Base-by-base conservation (phyloP, 1,139 yeast genomes). In the Citeromyces hawaiiensis region DNA sequence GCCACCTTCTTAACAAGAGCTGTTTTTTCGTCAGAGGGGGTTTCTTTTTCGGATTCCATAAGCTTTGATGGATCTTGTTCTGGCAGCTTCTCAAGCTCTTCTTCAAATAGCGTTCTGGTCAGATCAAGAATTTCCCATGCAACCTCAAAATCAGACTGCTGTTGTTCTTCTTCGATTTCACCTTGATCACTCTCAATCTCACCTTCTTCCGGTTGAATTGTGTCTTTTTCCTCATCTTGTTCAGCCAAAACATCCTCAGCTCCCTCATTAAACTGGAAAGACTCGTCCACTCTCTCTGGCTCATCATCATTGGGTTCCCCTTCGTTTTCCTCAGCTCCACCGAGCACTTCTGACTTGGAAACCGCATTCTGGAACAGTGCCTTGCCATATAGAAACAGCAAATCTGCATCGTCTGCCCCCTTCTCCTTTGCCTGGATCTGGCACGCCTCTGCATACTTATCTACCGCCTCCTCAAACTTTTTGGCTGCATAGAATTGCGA, bases 91-190 rank as follows among this genome's bases (percentile, higher is more conserved):
- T 63, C 61, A 11, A 75, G 52, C 41, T 66, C 55, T 29, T 63
- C 58, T 45, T 75, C 77, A 47, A 74, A 81, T 32, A 83, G 56
- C 1, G 80, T 65, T 48, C 96, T 68, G 1, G 94, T 70, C 37
- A 82, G 63, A 52, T 87, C 96, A 32, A 85, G 64, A 16, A 85
- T 74, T 44, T 81, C 91, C 95, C 95, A 86, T 0, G 95, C 94
- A 18, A 78, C 69, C 53, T 82, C 94, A 53, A 87, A 81, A 53
- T 86, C 96, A 30, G 75, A 67, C 48, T 77, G 81, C 16, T 60
- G 66, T 14, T 45, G 47, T 3, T 47, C 49, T 21, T 43, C 42
- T 3, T 45, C 43, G 11, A 43, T 44, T 6, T 42, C 43, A 6
- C 50, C 59, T 4, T 55, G 65, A 4, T 57, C 68, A 2, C 49